Conservation (phyloP, 129 eudicot genomes). For the Flaveria sonorensis region DNA sequence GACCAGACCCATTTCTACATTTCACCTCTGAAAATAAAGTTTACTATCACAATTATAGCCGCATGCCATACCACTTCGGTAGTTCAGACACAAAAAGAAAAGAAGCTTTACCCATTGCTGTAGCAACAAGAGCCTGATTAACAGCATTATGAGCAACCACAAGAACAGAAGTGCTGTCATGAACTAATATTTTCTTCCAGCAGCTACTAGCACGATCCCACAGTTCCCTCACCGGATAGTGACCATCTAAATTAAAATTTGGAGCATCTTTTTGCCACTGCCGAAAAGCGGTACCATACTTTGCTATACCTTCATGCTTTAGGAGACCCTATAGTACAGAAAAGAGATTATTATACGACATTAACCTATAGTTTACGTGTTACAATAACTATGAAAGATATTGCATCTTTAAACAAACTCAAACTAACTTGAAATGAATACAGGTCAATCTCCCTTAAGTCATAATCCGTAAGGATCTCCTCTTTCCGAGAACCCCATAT, state of each 20-base stretch:
- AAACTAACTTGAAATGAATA: constrained; percentile 90
- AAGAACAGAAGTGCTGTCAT: constrained; percentile 84
- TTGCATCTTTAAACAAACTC: constrained; percentile 15
- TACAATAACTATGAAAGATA: constrained; percentile 3
- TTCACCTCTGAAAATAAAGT: neutral
- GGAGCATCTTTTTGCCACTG: constrained; percentile 92
- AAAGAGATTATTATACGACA: neutral
- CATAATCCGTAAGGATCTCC: constrained; percentile 70
- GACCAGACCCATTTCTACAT: constrained; percentile 1
- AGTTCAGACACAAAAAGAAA: neutral
- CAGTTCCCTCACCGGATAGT: constrained; percentile 93
- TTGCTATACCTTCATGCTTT: constrained; percentile 86
- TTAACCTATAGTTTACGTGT: neutral
- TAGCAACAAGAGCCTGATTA: constrained; percentile 97
- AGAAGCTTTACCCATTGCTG: constrained; percentile 70
- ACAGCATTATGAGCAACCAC: constrained; percentile 99
- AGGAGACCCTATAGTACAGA: constrained; percentile 70
- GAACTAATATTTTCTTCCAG: constrained; percentile 73
- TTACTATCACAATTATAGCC: neutral
- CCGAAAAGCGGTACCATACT: constrained; percentile 65
- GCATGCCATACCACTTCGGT: neutral
- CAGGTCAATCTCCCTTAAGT: constrained; percentile 89
- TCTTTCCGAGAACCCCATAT: constrained; percentile 80
- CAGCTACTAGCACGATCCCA: constrained; percentile 90
- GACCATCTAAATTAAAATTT: constrained; percentile 82